Evolutionary conservation across 371 early-diverging fungal genomes (phyloP), one percentile per base, ranked within the genome.

Genomic region (Mucor mucedo): DNA sequence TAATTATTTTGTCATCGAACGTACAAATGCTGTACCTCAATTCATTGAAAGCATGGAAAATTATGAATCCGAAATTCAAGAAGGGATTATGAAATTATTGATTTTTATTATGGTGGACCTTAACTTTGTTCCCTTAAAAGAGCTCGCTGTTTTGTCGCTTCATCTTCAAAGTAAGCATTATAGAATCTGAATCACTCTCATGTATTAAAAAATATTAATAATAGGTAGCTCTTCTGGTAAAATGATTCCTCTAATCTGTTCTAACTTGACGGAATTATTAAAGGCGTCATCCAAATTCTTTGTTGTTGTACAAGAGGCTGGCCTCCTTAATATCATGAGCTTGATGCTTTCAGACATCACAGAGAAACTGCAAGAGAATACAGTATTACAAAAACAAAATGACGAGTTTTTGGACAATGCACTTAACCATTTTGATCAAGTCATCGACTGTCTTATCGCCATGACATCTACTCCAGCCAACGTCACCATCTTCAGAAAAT

Each of bases 111-210:
- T 90, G 77, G 72, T 71, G 40, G 86, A 88, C 48, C 68, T 90
- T 13, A 88, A 89, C 59, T 90, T 89, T 65, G 88, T 90, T 5
- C 89, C 90, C 0, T 81, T 90, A 45, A 80, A 84, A 44, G 89
- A 88, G 32, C 62, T 87, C 29, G 87, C 86, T 30, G 85, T 87
- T 7, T 58, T 87, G 10, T 86, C 84, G 0, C 73, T 87, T 5
- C 85, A 89, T 69, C 79, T 89, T 54, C 87, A 89, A 76, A 85
- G 86, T 80, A 73, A 42, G 33, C 32, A 1, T 4, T 21, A 33
- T 44, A 9, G 16, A 21, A 13, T 4, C 4, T 30, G 1, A 9
- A 30, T 30, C 28, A 30, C 6, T 3, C 6, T 8, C 21, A 10
- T 50, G 30, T 5, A 11, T 30, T 8, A 11, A 29, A 29, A 9